Evolutionary conservation across 305 asterid species (phyloP).

Genomic region (Ajuga reptans): DNA sequence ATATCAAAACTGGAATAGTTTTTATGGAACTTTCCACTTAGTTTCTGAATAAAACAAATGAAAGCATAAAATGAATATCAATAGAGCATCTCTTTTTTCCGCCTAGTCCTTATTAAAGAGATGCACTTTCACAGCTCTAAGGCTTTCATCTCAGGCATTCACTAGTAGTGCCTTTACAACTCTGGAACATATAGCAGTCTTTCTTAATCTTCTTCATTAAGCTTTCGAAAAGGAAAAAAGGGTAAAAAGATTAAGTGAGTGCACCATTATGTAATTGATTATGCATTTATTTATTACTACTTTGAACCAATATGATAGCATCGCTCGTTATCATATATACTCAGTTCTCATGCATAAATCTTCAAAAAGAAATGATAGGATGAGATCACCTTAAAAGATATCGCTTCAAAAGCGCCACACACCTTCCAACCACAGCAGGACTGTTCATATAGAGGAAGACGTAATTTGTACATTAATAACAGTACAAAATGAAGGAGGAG

Average conservation of each 20-base stretch:
- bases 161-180: not conserved
- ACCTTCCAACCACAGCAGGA: conserved; percentile 97
- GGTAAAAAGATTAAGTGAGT: not conserved
- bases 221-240: no score
- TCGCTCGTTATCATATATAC: not conserved
- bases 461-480: conserved; percentile 1
- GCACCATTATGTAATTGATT: not conserved
- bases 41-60: not conserved
- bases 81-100: not conserved
- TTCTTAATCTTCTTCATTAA: no score
- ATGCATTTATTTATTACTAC: not conserved
- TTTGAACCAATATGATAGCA: conserved; percentile 3
- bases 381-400: conserved; percentile 71
- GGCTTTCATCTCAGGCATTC: not conserved
- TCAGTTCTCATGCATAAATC: conserved; percentile 9
- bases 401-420: conserved; percentile 87
- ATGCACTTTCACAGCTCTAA: not conserved
- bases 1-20: not conserved
- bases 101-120: not conserved
- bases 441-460: conserved; percentile 42
- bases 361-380: conserved; percentile 19
- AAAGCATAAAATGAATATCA: not conserved
- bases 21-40: not conserved
- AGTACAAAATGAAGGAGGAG: not conserved
- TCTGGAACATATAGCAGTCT: not conserved